Percentiles rank a stretch among this genome's conserved stretches.
phyloP scores from a whole-genome alignment of 192 early-diverging fungal genomes.

The Chytriomyces hyalinus region DNA sequence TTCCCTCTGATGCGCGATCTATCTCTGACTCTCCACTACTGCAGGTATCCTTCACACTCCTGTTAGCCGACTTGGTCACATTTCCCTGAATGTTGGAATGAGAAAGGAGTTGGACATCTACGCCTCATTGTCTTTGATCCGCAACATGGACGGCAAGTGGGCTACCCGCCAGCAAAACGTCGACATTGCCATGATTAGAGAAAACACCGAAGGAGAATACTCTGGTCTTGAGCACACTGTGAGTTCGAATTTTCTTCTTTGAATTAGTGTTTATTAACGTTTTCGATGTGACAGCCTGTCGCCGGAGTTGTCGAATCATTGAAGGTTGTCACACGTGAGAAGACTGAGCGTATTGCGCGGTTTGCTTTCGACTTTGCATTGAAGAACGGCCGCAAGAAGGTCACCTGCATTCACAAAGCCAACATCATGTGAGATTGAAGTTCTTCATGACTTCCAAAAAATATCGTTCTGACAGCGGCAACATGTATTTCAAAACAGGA shows the following conservation, averaged over 20 bases:
- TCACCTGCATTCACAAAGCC: slow-evolving; percentile 99
- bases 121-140: slow-evolving; percentile 90
- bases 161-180: slow-evolving; percentile 89
- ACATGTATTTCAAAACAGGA: slow-evolving; percentile 57
- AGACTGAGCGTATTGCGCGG: slow-evolving; percentile 98
- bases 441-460: background rate
- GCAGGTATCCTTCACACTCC: slow-evolving; percentile 78
- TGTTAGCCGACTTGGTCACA: slow-evolving; percentile 81
- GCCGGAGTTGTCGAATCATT: slow-evolving; percentile 98
- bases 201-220: slow-evolving; percentile 99
- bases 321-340: slow-evolving; percentile 94
- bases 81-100: slow-evolving; percentile 95
- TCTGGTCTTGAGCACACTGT: slow-evolving; percentile 96
- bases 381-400: slow-evolving; percentile 97
- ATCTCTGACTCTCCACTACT: background rate
- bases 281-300: slow-evolving; percentile 67
- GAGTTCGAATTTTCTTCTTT: slow-evolving; percentile 18
- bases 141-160: slow-evolving; percentile 82
- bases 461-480: background rate
- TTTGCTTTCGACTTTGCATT: slow-evolving; percentile 99
- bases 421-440: slow-evolving; percentile 87
- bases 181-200: slow-evolving; percentile 98
- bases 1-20: background rate
- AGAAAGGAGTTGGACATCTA: slow-evolving; percentile 99
- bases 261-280: slow-evolving; percentile 11